A percentile compares a stretch with the other conserved stretches of the same genome.
Evolutionary conservation across 2,329 filamentous ascomycete species (phyloP).

Genomic region (Pseudocercospora crystallina): DNA sequence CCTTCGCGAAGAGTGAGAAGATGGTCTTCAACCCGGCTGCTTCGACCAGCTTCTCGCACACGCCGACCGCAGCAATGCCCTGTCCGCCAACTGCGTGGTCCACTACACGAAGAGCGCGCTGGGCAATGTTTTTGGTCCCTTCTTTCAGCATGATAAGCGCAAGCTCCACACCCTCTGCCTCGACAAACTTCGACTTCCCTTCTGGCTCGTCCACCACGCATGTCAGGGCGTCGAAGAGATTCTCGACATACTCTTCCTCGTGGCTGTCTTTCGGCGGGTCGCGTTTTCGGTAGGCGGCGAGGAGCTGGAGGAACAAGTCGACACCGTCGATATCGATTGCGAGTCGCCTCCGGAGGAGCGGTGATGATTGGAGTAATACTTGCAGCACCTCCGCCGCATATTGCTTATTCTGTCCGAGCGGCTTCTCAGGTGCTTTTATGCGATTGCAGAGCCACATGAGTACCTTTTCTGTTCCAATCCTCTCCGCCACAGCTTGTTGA

Average conservation of each 20-base stretch:
- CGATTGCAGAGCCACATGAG: slow-evolving; percentile 76
- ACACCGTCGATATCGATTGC: slow-evolving; percentile 62
- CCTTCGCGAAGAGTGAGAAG: slow-evolving; percentile 88
- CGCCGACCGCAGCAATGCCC: slow-evolving; percentile 46
- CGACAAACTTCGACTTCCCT: slow-evolving; percentile 79
- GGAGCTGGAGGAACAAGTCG: slow-evolving; percentile 76
- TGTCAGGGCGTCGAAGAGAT: slow-evolving; percentile 83
- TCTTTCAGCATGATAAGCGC: slow-evolving; percentile 89
- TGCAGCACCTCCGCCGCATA: slow-evolving; percentile 91
- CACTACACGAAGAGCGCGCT: slow-evolving; percentile 73
- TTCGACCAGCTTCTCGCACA: slow-evolving; percentile 76
- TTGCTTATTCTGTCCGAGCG: slow-evolving; percentile 86
- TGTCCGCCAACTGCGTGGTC: slow-evolving; percentile 73
- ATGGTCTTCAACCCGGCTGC: slow-evolving; percentile 79
- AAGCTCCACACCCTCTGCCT: slow-evolving; percentile 89
- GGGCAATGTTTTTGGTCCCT: slow-evolving; percentile 77
- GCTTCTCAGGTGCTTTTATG: slow-evolving; percentile 66
- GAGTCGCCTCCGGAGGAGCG: slow-evolving; percentile 63
- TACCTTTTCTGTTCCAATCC: slow-evolving; percentile 69
- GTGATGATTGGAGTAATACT: slow-evolving; percentile 77
- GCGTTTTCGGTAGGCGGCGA: slow-evolving; percentile 79
- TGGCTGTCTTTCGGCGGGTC: slow-evolving; percentile 83
- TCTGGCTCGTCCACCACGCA: slow-evolving; percentile 72
- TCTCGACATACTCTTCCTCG: slow-evolving; percentile 94
- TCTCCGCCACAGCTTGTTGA: slow-evolving; percentile 65